Conservation (phyloP, 1,284 basidiomycete genomes). For the Cutaneotrichosporon spelunceum region DNA sequence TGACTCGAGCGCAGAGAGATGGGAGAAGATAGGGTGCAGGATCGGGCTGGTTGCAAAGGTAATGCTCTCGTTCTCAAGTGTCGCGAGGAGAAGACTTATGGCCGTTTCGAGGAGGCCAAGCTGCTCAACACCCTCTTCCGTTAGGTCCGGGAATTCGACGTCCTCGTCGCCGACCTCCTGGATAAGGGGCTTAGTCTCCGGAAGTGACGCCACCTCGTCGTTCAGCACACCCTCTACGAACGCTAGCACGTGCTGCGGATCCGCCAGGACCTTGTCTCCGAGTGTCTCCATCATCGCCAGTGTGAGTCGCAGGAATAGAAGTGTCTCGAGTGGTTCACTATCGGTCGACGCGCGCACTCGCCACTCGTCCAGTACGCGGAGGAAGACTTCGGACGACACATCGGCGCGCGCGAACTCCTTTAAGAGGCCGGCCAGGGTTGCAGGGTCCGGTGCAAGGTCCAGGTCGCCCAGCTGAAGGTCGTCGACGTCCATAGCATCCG, state of each 20-base stretch:
- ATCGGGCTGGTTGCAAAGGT: slow-evolving; percentile 61
- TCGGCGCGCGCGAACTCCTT: slow-evolving; percentile 65
- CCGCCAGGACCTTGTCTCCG: slow-evolving; percentile 65
- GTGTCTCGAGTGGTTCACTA: slow-evolving; percentile 45
- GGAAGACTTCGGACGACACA: slow-evolving; percentile 67
- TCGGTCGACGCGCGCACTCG: slow-evolving; percentile 53
- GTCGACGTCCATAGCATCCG: slow-evolving; percentile 55
- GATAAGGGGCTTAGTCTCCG: slow-evolving; percentile 7
- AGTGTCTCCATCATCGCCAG: slow-evolving; percentile 71
- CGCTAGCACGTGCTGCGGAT: slow-evolving; percentile 65
- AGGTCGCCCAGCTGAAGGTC: slow-evolving; percentile 60
- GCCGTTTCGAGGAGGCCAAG: slow-evolving; percentile 64
- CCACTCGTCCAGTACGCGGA: slow-evolving; percentile 68
- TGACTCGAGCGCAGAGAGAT: slow-evolving; percentile 60
- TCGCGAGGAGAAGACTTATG: slow-evolving; percentile 70
- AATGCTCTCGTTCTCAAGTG: slow-evolving; percentile 73
- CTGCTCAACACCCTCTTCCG: slow-evolving; percentile 48
- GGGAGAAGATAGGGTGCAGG: slow-evolving; percentile 66
- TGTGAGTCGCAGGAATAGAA: slow-evolving; percentile 72
- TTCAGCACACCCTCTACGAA: slow-evolving; percentile 71
- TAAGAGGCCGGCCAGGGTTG: slow-evolving; percentile 63
- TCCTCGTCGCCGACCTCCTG: slow-evolving; percentile 17
- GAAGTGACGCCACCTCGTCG: slow-evolving; percentile 23
- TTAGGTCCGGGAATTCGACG: slow-evolving; percentile 24
- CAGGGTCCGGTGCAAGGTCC: slow-evolving; percentile 68